Base-by-base conservation (phyloP, 2,329 filamentous ascomycete genomes). In the Zalaria obscura region DNA sequence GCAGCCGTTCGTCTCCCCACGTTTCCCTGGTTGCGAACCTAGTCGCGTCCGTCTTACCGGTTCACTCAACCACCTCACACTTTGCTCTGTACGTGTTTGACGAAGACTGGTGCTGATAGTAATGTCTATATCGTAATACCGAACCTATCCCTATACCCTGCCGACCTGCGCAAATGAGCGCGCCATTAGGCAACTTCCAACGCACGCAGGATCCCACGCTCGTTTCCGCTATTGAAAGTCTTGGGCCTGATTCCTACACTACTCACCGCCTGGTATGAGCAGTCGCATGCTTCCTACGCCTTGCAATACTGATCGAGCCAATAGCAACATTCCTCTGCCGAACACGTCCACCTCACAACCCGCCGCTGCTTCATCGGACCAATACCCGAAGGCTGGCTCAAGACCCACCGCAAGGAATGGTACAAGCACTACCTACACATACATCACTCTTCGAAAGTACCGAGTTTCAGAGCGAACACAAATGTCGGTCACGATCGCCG, bases 311-410 rank as follows among this genome's bases (percentile, higher is more conserved):
- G 28, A 40, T 52, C 33, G 50, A 55, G 45, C 54, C 52, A 5
- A 48, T 53, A 69, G 72, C 69, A 73, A 61, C 73, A 80, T 66
- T 71, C 74, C 38, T 75, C 72, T 35, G 67, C 74, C 25, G 67
- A 73, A 45, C 76, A 80, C 52, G 59, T 80, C 34, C 69, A 79
- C 57, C 61, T 76, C 49, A 80, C 76, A 5, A 73, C 68, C 40
- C 67, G 72, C 41, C 71, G 76, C 41, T 72, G 71, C 58, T 80
- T 80, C 58, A 76, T 80, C 44, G 76, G 76, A 1, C 76, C 76
- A 31, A 75, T 80, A 31, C 76, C 76, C 36, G 72, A 75, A 50
- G 75, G 73, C 43, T 80, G 76, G 76, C 64, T 79, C 41, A 73
- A 72, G 50, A 73, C 69, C 45, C 72, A 79, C 55, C 66, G 75